Conservation (phyloP, 139 green algal species). For the Coelastrella sp. region DNA sequence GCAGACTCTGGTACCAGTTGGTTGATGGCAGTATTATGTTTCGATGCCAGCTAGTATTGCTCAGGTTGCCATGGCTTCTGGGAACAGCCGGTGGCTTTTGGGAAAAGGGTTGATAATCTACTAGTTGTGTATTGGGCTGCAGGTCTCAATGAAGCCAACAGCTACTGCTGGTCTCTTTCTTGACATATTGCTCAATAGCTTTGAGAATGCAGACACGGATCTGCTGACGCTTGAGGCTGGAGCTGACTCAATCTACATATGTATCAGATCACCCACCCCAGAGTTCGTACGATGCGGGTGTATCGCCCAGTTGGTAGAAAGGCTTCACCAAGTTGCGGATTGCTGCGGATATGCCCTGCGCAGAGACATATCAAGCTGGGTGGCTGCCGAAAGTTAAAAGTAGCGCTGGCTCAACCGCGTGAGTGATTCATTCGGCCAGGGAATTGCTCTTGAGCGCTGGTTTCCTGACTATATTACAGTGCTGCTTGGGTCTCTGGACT, state of each 20-base stretch:
- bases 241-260: neutral
- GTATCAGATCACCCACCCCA: slow-evolving; percentile 4
- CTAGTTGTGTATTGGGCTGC: too few species aligned
- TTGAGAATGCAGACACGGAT: neutral
- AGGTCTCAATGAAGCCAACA: too few species aligned
- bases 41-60: too few species aligned
- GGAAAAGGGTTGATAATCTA: too few species aligned
- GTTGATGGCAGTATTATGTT: too few species aligned
- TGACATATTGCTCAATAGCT: neutral
- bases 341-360: neutral
- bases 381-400: too few species aligned
- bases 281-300: slow-evolving; percentile 11
- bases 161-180: too few species aligned
- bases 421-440: neutral
- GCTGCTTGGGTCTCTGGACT: neutral
- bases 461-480: neutral
- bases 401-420: too few species aligned
- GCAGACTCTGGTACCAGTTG: too few species aligned
- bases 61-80: too few species aligned
- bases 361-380: neutral
- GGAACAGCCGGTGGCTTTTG: too few species aligned
- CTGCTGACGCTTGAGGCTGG: neutral
- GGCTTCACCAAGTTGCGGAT: neutral
- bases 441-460: neutral
- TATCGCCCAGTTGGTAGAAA: neutral